Evolutionary conservation across 2,329 filamentous ascomycete genomes (phyloP).

Genomic region (Endocalyx cinctus): DNA sequence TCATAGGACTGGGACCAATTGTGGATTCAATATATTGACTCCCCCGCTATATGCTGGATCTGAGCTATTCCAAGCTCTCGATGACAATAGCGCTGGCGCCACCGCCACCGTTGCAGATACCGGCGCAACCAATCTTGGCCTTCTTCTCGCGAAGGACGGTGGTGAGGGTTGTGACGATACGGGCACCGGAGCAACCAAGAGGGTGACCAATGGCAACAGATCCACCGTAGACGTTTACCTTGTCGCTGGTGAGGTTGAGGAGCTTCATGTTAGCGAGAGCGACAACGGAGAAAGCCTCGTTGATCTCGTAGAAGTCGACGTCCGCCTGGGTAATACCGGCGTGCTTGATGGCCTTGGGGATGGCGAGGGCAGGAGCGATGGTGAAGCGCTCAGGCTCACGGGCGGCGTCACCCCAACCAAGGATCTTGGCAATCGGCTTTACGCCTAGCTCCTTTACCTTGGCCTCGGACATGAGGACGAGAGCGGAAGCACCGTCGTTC

Average conservation of each 20-base stretch:
- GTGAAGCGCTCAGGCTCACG: constrained; percentile 94
- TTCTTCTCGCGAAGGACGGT: constrained; percentile 87
- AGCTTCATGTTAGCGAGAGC: constrained; percentile 95
- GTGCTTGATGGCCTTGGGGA: constrained; percentile 96
- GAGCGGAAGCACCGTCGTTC: constrained; percentile 87
- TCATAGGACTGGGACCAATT: too few species aligned
- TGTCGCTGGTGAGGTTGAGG: constrained; percentile 70
- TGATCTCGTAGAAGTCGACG: constrained; percentile 96
- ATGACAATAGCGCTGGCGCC: constrained; percentile 92
- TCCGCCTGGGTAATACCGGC: constrained; percentile 73
- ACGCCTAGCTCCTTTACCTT: constrained; percentile 89
- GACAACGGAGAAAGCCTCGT: constrained; percentile 97
- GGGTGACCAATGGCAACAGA: constrained; percentile 95
- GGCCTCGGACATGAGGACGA: constrained; percentile 90
- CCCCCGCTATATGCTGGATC: too few species aligned
- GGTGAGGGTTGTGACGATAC: constrained; percentile 86
- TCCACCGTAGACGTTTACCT: constrained; percentile 93
- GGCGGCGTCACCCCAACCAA: constrained; percentile 94
- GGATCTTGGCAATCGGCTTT: constrained; percentile 92
- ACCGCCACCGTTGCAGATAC: constrained; percentile 97
- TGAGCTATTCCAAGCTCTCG: constrained; percentile 61
- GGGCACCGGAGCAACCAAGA: constrained; percentile 86
- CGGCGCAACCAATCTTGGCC: constrained; percentile 87
- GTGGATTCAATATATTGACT: too few species aligned
- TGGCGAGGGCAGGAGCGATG: constrained; percentile 84